Conservation (phyloP, 306 rosid species). For the Vachellia pachyceras region DNA sequence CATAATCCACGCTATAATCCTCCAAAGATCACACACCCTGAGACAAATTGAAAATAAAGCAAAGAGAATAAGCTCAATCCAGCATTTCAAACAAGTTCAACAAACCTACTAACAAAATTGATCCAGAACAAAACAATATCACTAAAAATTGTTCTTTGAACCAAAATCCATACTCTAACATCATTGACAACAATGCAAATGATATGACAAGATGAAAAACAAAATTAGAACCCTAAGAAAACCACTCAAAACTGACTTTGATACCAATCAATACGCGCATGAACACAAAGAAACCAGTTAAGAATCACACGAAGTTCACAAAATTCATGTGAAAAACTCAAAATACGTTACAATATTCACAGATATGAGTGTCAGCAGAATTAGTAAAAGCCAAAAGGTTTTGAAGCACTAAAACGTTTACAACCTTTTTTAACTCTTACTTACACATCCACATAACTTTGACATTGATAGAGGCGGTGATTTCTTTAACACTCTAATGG, state of each 20-base stretch:
- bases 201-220: background rate
- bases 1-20: conserved; percentile 36
- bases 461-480: background rate
- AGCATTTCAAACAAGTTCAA: conserved; percentile 30
- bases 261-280: conserved; percentile 28
- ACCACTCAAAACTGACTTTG: conserved; percentile 21
- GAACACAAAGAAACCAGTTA: background rate
- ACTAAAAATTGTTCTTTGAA: background rate
- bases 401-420: conserved; percentile 1
- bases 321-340: background rate
- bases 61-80: conserved; percentile 36
- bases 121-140: background rate
- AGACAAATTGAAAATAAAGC: conserved; percentile 26
- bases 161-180: too few relatives aligned
- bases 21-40: conserved; percentile 39
- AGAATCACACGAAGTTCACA: background rate
- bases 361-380: background rate
- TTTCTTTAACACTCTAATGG: too few relatives aligned
- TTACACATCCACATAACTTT: background rate
- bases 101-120: conserved; percentile 13
- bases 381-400: conserved; percentile 3
- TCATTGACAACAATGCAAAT: conserved; percentile 1
- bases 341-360: background rate
- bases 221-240: conserved; percentile 8
- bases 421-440: conserved; percentile 14